Evolutionary conservation across 805 yeast species (phyloP).

Genomic region (Candida hispaniensis): DNA sequence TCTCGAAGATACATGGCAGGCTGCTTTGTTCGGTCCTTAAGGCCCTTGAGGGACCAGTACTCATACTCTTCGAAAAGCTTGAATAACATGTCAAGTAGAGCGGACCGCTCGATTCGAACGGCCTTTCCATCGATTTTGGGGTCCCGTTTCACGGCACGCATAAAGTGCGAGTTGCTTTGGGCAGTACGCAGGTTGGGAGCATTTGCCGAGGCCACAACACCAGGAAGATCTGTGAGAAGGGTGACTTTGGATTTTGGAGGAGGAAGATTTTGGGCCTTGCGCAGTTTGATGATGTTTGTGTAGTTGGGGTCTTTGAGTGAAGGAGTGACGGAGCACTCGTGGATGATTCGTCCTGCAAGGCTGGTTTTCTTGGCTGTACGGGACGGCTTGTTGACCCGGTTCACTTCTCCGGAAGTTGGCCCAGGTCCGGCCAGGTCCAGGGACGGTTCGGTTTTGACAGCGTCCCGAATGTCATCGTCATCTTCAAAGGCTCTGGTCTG

Average conservation of each 20-base stretch:
- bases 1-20: conserved; percentile 86
- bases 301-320: conserved; percentile 63
- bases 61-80: conserved; percentile 87
- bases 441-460: background rate
- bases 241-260: conserved; percentile 50
- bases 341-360: conserved; percentile 75
- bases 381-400: conserved; percentile 13
- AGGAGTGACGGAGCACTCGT: conserved; percentile 85
- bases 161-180: conserved; percentile 55
- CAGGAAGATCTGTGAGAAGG: conserved; percentile 68
- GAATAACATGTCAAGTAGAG: conserved; percentile 78
- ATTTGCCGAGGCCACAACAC: conserved; percentile 76
- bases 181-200: conserved; percentile 64
- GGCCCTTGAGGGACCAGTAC: conserved; percentile 91
- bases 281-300: conserved; percentile 46
- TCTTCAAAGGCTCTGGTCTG: conserved; percentile 35
- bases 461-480: background rate
- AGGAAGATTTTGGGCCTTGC: conserved; percentile 38
- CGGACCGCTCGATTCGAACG: conserved; percentile 87
- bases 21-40: conserved; percentile 87
- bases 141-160: conserved; percentile 33
- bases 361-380: conserved; percentile 76
- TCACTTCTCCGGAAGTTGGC: conserved; percentile 21
- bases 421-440: background rate
- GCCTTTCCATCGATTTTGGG: conserved; percentile 64